Evolutionary conservation across 306 rosid species (phyloP).

Genomic region (Potentilla sterilis): DNA sequence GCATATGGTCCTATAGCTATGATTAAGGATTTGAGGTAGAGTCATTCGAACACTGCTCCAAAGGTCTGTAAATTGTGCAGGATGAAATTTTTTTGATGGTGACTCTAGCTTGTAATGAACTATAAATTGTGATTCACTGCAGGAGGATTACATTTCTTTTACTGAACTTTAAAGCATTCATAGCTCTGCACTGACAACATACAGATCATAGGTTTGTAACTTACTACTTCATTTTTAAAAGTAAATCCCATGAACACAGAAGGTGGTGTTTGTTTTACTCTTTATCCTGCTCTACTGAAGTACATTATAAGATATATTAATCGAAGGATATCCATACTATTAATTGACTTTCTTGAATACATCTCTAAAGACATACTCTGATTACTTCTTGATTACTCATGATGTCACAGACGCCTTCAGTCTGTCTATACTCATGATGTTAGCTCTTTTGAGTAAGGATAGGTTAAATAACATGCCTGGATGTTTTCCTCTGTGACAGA

Average conservation of each 20-base stretch:
- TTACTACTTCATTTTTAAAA: not conserved
- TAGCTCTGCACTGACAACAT: not conserved
- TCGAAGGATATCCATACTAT: not conserved
- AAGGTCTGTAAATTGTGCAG: too few relatives aligned
- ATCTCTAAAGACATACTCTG: not conserved
- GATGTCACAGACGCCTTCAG: not conserved
- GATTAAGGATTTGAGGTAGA: not conserved
- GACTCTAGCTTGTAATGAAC: not conserved
- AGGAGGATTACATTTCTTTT: not conserved
- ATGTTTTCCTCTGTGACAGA: not conserved
- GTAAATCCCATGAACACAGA: not conserved
- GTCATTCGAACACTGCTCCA: too few relatives aligned
- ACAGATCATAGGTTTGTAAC: not conserved
- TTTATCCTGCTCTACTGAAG: not conserved
- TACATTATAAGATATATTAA: not conserved
- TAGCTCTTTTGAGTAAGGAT: constrained; percentile 1
- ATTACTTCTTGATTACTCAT: not conserved
- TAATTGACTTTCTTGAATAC: not conserved
- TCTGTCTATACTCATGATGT: not conserved
- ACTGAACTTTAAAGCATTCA: not conserved
- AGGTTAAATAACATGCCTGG: not conserved
- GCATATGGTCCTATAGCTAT: not conserved
- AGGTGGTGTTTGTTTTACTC: not conserved
- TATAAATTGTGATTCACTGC: not conserved
- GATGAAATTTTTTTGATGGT: not conserved